A percentile compares a stretch with the other conserved stretches of the same genome.
Conservation (phyloP, 179 eudicot species). For the Silene coronaria region DNA sequence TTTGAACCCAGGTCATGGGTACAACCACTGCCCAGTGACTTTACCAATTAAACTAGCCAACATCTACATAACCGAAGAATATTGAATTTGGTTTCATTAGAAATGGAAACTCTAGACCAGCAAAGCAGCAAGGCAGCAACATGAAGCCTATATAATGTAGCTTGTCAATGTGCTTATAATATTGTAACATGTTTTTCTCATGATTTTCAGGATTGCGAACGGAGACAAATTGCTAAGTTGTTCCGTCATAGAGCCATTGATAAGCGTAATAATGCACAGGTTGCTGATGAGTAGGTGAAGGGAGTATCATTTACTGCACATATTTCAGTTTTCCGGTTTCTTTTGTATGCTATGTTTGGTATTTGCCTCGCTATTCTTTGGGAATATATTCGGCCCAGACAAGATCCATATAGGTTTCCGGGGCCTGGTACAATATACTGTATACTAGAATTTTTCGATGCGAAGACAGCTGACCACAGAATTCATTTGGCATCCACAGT, state of each 20-base stretch:
- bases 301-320: conserved; percentile 10
- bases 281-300: conserved; percentile 31
- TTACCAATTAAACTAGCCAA: too few relatives aligned
- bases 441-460: conserved; percentile 20
- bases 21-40: background rate
- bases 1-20: background rate
- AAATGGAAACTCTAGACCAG: background rate
- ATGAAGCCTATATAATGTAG: background rate
- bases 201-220: conserved; percentile 74
- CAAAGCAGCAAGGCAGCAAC: too few relatives aligned
- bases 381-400: conserved; percentile 8
- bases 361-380: conserved; percentile 19
- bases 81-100: background rate
- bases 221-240: conserved; percentile 72
- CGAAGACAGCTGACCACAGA: conserved; percentile 10
- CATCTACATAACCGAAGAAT: background rate
- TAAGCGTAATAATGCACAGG: conserved; percentile 29
- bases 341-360: conserved; percentile 22
- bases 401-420: conserved; percentile 9
- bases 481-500: conserved; percentile 12
- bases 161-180: background rate
- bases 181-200: conserved; percentile 7
- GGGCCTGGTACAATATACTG: conserved; percentile 17
- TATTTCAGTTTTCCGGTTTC: conserved; percentile 15
- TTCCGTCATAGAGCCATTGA: conserved; percentile 68